Conservation (phyloP, 345 rosid genomes). For the Rhodamnia argentea region DNA sequence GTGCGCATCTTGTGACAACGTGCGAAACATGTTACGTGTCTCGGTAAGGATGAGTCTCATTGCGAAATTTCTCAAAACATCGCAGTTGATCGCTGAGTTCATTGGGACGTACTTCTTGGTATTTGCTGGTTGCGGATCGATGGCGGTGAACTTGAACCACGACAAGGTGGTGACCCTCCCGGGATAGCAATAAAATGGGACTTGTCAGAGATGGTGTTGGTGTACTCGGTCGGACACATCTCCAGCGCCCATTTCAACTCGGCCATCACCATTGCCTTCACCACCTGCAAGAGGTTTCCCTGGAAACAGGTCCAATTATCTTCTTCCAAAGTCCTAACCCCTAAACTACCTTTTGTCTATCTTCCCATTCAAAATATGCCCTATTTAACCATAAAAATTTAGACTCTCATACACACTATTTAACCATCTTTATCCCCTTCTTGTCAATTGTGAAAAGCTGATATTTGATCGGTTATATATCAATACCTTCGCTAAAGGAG, state of each 20-base stretch:
- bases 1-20: too few relatives aligned
- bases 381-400: too few relatives aligned
- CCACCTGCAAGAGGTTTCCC: too few relatives aligned
- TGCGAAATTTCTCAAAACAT: neutral
- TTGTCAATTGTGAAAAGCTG: too few relatives aligned
- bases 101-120: constrained; percentile 77
- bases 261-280: too few relatives aligned
- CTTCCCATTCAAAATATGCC: neutral
- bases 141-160: constrained; percentile 51
- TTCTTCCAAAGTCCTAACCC: neutral
- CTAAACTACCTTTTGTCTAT: neutral
- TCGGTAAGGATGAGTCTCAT: neutral
- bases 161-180: constrained; percentile 58
- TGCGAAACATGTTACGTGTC: neutral
- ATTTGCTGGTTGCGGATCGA: constrained; percentile 69
- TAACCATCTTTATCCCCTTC: too few relatives aligned
- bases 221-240: too few relatives aligned
- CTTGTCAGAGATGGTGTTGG: constrained; percentile 9
- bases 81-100: constrained; percentile 72
- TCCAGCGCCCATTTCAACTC: too few relatives aligned
- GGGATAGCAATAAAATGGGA: constrained; percentile 84
- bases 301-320: neutral
- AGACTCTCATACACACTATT: too few relatives aligned
- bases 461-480: too few relatives aligned
- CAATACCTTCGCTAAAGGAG: too few relatives aligned